Evolutionary conservation across 768 basidiomycete species (phyloP).

Genomic region (Suillus hirtellus): DNA sequence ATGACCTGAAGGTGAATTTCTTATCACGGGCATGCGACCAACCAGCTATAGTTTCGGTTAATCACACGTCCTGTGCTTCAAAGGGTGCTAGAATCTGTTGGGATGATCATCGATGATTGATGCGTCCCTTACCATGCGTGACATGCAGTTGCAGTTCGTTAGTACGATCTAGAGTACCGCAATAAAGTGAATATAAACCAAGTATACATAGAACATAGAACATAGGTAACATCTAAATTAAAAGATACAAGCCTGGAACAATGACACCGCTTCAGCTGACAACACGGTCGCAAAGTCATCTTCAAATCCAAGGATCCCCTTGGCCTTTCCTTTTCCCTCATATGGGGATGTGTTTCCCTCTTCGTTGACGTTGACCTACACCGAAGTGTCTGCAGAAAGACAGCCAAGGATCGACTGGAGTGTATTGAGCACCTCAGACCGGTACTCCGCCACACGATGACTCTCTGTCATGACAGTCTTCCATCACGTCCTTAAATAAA

Average conservation of each 20-base stretch:
- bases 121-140: no score
- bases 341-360: no score
- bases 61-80: no score
- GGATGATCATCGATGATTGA: no score
- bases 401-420: slow-evolving; percentile 6
- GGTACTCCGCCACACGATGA: slow-evolving; percentile 5
- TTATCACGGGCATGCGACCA: no score
- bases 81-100: no score
- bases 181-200: not conserved
- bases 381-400: not conserved
- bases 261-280: not conserved
- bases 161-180: not conserved
- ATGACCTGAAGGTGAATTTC: no score
- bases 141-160: not conserved
- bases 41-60: no score
- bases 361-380: not conserved
- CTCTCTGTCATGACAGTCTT: slow-evolving; percentile 2
- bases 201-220: not conserved
- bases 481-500: not conserved
- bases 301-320: slow-evolving; percentile 18
- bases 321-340: slow-evolving; percentile 40
- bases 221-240: not conserved
- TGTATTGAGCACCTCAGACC: slow-evolving; percentile 10
- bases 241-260: not conserved
- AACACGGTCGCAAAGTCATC: not conserved